Evolutionary conservation across 1,284 basidiomycete species (phyloP), one percentile per base, ranked within the genome.

Genomic region (Leccinum fuscescens): DNA sequence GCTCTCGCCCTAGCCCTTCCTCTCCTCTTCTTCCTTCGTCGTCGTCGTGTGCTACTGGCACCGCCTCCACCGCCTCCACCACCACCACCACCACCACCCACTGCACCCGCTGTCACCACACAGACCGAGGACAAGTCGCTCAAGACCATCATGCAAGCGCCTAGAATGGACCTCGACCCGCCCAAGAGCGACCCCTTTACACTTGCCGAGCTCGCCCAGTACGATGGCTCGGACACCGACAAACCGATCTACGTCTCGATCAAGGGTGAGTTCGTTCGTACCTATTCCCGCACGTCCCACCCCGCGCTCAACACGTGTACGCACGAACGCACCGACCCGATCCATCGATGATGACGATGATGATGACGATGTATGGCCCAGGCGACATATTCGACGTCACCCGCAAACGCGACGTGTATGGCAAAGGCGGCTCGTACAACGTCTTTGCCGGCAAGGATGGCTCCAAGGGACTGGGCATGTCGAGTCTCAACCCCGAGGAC

Each of bases 361-460:
- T 1, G 6, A 48, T 5, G 20, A 22, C 4, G 48, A 49, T n/a
- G 15, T 31, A n/a, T 51, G 14, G 4, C 11, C n/a, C 20, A 33
- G 66, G 92, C 54, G 88, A 86, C 0, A 81, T 95, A 11, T 95
- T 95, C 73, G 92, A 95, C 71, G 94, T 96, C n/a, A 76, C 86
- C 1, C 79, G 79, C 57, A 94, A 94, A 72, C 76, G 78, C 14
- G 92, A 96, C 63, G 89, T 93, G 64, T 96, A 96, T 67, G 92
- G 93, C 39, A 77, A 78, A 27, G 90, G 85, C 8, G 77, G 80
- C 46, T 86, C 88, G 6, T 92, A 92, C 74, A 83, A 84, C 66
- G 73, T 90, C 20, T 92, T 92, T 69, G 87, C 95, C 9, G 96
- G 95, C 50, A 97, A 94, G 77, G 96, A 98, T 69, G 96, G 87